These are phyloP conservation scores for Tricholoma saponaceum DNA, from an alignment of 768 basidiomycete species.

Conservation along the genomic window DNA sequence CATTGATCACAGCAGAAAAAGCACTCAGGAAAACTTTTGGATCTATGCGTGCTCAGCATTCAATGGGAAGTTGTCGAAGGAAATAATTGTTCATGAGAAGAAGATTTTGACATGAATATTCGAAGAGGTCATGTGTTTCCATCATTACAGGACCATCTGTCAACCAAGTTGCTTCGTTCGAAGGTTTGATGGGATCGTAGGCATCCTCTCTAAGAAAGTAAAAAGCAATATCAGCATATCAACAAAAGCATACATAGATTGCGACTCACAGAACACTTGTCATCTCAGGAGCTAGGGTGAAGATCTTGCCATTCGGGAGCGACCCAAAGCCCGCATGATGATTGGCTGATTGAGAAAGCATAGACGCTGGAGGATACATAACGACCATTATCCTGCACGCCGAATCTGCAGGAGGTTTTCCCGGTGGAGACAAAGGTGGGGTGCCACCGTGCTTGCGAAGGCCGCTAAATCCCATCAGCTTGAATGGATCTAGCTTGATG, in stretches of 20 bases:
- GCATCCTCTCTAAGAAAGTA: not conserved
- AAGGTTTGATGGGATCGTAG: not conserved
- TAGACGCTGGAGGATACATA: slow-evolving; percentile 11
- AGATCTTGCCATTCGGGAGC: not conserved
- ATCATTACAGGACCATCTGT: slow-evolving; percentile 4
- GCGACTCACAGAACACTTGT: slow-evolving; percentile 3
- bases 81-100: not conserved
- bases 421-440: slow-evolving; percentile 7
- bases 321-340: not conserved
- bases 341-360: slow-evolving; percentile 7
- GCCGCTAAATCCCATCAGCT: slow-evolving; percentile 7
- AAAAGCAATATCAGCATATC: not conserved
- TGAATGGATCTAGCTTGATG: slow-evolving; percentile 1
- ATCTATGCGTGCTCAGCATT: too few relatives aligned
- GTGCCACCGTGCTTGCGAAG: slow-evolving; percentile 13
- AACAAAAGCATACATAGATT: not conserved
- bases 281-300: slow-evolving; percentile 7
- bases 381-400: slow-evolving; percentile 8
- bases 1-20: too few relatives aligned
- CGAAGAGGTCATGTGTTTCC: not conserved
- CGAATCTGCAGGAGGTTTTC: not conserved
- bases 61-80: too few relatives aligned
- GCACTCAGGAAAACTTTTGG: too few relatives aligned
- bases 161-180: slow-evolving; percentile 4
- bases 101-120: not conserved